Evolutionary conservation across 2,329 filamentous ascomycete species (phyloP).

Genomic region (Aspergillus sp.): DNA sequence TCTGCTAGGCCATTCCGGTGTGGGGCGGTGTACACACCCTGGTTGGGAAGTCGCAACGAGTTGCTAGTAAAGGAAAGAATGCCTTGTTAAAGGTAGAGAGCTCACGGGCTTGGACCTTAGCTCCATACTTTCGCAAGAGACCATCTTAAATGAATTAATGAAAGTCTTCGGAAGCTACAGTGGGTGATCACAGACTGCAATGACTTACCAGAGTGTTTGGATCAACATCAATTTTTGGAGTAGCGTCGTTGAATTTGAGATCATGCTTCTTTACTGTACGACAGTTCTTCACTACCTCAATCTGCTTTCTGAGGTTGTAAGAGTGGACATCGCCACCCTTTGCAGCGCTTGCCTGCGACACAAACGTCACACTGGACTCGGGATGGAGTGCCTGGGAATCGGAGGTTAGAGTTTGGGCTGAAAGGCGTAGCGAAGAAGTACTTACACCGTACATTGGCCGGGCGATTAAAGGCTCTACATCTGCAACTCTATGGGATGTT

Average conservation of each 20-base stretch:
- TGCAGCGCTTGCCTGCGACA: slow-evolving; percentile 68
- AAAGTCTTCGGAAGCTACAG: no score
- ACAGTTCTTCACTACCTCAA: slow-evolving; percentile 78
- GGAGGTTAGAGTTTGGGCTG: no score
- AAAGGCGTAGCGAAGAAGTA: neutral
- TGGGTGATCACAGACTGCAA: no score
- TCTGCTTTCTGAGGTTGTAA: slow-evolving; percentile 74
- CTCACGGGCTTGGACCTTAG: no score
- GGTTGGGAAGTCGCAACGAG: no score
- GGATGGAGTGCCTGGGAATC: slow-evolving; percentile 60
- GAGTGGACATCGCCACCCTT: slow-evolving; percentile 59
- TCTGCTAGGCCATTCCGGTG: no score
- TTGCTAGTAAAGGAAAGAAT: no score
- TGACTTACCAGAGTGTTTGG: slow-evolving; percentile 71
- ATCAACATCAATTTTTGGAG: slow-evolving; percentile 87
- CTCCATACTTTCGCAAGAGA: no score
- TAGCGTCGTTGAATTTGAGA: slow-evolving; percentile 84
- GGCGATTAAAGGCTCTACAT: slow-evolving; percentile 78
- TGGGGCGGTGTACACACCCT: no score
- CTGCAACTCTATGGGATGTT: slow-evolving; percentile 50
- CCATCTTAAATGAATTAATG: no score
- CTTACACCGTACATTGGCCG: slow-evolving; percentile 79
- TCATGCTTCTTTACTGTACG: slow-evolving; percentile 74
- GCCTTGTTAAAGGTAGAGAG: no score
- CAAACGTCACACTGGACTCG: slow-evolving; percentile 75